Conservation (phyloP, 75 land plant species). For the Sequoiadendron giganteum region DNA sequence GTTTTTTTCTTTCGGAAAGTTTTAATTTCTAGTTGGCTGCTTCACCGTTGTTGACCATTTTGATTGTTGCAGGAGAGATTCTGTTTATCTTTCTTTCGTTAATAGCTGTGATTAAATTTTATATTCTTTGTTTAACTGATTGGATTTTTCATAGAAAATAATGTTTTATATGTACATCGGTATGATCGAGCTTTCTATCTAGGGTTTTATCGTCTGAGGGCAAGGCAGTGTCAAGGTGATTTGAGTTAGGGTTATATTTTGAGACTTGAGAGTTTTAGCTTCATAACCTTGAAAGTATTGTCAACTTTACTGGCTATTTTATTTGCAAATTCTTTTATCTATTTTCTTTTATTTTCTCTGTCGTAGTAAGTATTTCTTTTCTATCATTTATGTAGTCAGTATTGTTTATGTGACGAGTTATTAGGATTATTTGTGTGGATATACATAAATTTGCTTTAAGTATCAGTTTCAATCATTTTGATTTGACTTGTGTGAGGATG, state of each 20-base stretch:
- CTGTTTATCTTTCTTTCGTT: not conserved
- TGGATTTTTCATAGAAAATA: not conserved
- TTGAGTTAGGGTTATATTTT: not conserved
- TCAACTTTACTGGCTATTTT: not conserved
- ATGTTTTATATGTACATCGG: not conserved
- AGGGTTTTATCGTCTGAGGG: not conserved
- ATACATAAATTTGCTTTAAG: not conserved
- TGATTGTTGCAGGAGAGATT: too few species aligned
- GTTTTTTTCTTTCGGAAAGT: too few species aligned
- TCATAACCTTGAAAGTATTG: not conserved
- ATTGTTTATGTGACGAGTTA: not conserved
- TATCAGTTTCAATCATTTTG: not conserved
- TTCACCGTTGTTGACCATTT: not conserved
- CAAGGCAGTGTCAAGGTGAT: not conserved
- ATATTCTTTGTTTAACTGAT: not conserved
- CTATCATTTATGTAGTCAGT: not conserved
- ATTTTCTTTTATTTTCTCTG: too few species aligned
- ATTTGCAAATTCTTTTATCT: too few species aligned
- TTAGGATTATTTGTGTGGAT: not conserved
- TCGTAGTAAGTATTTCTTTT: too few species aligned
- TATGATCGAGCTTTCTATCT: not conserved
- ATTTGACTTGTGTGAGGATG: not conserved
- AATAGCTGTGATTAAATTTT: not conserved
- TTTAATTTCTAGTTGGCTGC: not conserved
- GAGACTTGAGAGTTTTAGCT: not conserved